Base-by-base conservation (phyloP, 768 basidiomycete species). In the Collybia sp. region DNA sequence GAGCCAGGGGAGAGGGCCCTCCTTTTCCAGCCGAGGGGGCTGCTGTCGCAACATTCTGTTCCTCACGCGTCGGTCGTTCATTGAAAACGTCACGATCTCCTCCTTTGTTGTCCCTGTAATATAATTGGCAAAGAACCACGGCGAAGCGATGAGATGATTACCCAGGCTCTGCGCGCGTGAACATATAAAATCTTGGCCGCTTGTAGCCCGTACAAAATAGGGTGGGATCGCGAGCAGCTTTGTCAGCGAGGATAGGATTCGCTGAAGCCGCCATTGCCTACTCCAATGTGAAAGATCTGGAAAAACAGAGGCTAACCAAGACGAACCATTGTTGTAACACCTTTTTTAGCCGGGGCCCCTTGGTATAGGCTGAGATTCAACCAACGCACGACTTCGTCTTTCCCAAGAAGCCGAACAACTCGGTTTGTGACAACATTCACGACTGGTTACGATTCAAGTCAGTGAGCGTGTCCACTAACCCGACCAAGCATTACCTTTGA, bases 41-140 rank as follows among this genome's bases (percentile, higher is more conserved):
- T 1, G 86, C 72, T 6, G 84, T 64, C 2, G 93, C 93, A 40
- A 94, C 80, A 25, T 81, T 86, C 62, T 93, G 93, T 59, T 99
- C 96, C 61, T 98, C 96, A 42, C 93, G 80, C 1, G 95, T 98
- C 2, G 96, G 96, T 39, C 88, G 79, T 66, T 99, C 96, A 64
- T 99, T 99, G 79, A 97, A 98, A 45, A 99, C 85, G 55, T 99
- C 96, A 47, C 96, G 85, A 53, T 98, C 95, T 25, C 82, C 82
- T 1, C 81, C 79, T 65, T 90, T 94, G 60, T 76, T 83, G 53
- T 94, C 91, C 62, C 89, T 93, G 59, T 41, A 34, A 32, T 44
- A 17, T 36, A 30, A 37, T 20, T 18, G 17, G 43, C 30, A 48
- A 18, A 34, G 17, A 34, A 49, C 15, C 34, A 36, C 13, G 15